phyloP scores from a whole-genome alignment of 805 yeast genomes.

The Metschnikowia baotianmanensis region DNA sequence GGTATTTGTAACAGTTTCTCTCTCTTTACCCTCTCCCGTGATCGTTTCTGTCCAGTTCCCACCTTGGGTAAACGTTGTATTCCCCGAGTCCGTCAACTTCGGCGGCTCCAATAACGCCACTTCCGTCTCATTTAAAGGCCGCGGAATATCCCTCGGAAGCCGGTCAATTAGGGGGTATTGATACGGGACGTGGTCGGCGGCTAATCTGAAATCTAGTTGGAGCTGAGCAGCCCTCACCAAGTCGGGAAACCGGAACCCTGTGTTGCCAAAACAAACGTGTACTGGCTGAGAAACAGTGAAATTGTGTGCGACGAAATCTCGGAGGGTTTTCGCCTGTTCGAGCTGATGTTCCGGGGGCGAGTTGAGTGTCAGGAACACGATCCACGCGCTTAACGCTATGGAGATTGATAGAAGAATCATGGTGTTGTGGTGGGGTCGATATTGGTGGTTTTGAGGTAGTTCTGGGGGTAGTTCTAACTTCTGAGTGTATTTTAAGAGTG shows the following conservation, averaged over 20 bases:
- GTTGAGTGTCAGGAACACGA: conserved; percentile 1
- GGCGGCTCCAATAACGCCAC: not conserved
- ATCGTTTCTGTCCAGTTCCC: too few relatives aligned
- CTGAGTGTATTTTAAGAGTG: too few relatives aligned
- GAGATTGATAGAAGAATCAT: conserved; percentile 9
- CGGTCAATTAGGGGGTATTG: conserved; percentile 13
- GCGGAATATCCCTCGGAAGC: conserved; percentile 10
- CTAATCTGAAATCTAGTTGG: conserved; percentile 28
- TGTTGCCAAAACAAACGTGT: conserved; percentile 28
- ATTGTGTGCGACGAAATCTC: conserved; percentile 10
- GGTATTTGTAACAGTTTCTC: too few relatives aligned
- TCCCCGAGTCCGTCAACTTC: conserved; percentile 3
- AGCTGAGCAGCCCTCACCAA: conserved; percentile 47
- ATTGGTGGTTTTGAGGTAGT: too few relatives aligned
- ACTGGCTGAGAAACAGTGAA: conserved; percentile 23
- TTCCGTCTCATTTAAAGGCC: conserved; percentile 5
- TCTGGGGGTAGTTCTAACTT: too few relatives aligned
- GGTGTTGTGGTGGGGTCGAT: too few relatives aligned
- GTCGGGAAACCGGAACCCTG: conserved; percentile 63
- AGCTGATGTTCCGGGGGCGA: not conserved
- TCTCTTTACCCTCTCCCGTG: too few relatives aligned
- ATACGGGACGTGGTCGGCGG: conserved; percentile 8
- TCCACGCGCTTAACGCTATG: conserved; percentile 9
- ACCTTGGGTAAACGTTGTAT: not conserved
- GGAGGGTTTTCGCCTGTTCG: conserved; percentile 10